A percentile compares a stretch with the other conserved stretches of the same genome.
Conservation (phyloP, 768 basidiomycete species). For the Crassisporium funariophilum region DNA sequence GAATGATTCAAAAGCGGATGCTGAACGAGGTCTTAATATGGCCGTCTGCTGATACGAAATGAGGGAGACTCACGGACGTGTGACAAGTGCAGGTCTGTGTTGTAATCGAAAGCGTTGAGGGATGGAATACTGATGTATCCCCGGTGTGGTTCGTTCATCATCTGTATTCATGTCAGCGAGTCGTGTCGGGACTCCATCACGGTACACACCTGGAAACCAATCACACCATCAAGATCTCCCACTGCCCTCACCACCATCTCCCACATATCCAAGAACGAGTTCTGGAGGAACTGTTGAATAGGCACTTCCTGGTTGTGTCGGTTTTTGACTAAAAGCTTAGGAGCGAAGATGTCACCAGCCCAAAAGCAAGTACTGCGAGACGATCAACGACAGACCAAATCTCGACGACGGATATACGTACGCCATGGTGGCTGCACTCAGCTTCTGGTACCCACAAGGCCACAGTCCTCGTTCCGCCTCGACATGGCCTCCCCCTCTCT, state of each 20-base stretch:
- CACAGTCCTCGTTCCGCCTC: constrained; percentile 84
- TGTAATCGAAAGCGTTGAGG: constrained; percentile 88
- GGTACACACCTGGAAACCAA: constrained; percentile 79
- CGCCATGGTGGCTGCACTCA: constrained; percentile 94
- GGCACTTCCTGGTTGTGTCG: constrained; percentile 52
- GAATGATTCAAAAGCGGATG: constrained; percentile 87
- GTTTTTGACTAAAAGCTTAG: constrained; percentile 62
- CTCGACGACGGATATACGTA: constrained; percentile 36
- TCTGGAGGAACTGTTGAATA: constrained; percentile 83
- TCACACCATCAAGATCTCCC: constrained; percentile 73
- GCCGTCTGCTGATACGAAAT: neutral
- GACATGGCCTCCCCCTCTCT: constrained; percentile 72
- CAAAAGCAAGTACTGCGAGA: constrained; percentile 81
- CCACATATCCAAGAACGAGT: constrained; percentile 78
- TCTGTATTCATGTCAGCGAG: constrained; percentile 43
- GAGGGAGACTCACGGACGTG: constrained; percentile 61
- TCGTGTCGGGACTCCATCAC: neutral
- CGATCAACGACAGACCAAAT: neutral
- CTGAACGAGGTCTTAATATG: constrained; percentile 35
- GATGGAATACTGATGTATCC: constrained; percentile 87
- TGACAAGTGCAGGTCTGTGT: constrained; percentile 88
- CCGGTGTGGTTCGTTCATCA: constrained; percentile 94
- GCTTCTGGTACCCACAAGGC: constrained; percentile 93
- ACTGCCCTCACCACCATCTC: constrained; percentile 66
- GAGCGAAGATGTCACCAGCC: constrained; percentile 87